phyloP scores from a whole-genome alignment of 75 land plant species.

The Selaginella moellendorffii region DNA sequence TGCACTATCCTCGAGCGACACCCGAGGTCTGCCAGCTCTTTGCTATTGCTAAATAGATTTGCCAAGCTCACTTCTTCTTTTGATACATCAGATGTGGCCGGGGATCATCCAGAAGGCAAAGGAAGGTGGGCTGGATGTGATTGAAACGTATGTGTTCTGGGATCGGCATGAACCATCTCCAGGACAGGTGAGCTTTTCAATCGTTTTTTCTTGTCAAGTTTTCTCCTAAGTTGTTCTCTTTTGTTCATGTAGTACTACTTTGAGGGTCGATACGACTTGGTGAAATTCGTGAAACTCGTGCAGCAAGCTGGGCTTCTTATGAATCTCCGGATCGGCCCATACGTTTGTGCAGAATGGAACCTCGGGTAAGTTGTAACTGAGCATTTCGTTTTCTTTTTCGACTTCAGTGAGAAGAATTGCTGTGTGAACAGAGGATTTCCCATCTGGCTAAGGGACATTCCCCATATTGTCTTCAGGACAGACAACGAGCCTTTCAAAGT shows the following conservation, averaged over 20 bases:
- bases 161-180: constrained; percentile 11
- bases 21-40: background rate
- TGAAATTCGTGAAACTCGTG: constrained; percentile 56
- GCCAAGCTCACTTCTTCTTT: constrained; percentile 7
- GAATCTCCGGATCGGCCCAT: constrained; percentile 82
- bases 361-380: constrained; percentile 86
- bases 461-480: constrained; percentile 43
- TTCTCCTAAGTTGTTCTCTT: too few relatives aligned
- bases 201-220: too few relatives aligned
- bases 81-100: constrained; percentile 15
- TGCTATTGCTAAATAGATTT: too few relatives aligned
- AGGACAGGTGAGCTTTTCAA: background rate
- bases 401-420: too few relatives aligned
- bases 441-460: constrained; percentile 52
- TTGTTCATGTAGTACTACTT: constrained; percentile 60
- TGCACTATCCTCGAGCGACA: background rate
- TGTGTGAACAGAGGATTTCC: constrained; percentile 80
- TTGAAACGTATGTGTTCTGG: constrained; percentile 18
- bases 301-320: constrained; percentile 64
- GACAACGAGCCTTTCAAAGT: constrained; percentile 76
- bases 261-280: constrained; percentile 64
- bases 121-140: constrained; percentile 55
- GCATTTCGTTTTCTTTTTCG: too few relatives aligned
- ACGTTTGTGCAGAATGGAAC: constrained; percentile 90
- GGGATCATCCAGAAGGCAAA: constrained; percentile 18